These are phyloP conservation scores for Colletotrichum sp. DNA, from an alignment of 2,329 filamentous ascomycete species.

Conservation along the genomic window DNA sequence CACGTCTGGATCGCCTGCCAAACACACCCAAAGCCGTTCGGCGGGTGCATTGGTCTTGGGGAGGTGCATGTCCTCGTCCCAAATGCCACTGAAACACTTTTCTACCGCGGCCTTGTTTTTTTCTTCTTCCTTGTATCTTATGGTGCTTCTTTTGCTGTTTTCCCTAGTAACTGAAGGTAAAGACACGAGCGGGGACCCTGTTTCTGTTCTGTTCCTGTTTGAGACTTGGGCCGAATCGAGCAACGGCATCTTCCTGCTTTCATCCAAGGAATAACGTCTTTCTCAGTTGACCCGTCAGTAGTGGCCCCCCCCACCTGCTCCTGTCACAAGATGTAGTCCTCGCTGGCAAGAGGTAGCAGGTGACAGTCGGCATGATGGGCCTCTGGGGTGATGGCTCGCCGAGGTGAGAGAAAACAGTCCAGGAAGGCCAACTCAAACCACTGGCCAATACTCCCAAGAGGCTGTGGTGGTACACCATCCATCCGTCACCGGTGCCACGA, in stretches of 20 bases:
- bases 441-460: background rate
- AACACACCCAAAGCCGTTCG: background rate
- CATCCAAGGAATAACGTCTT: background rate
- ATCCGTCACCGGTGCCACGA: background rate
- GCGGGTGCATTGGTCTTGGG: background rate
- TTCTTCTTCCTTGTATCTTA: background rate
- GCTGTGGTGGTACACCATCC: background rate
- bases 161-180: background rate
- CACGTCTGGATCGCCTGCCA: background rate
- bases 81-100: constrained; percentile 8
- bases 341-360: background rate
- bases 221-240: background rate
- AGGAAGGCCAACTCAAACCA: background rate
- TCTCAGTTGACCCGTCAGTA: background rate
- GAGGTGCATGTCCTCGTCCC: constrained; percentile 5
- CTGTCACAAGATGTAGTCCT: background rate
- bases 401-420: background rate
- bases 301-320: background rate
- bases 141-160: background rate
- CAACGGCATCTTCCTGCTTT: background rate
- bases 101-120: background rate
- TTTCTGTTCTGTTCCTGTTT: background rate
- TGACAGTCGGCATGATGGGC: background rate
- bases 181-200: background rate
- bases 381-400: background rate